Conservation (phyloP, 495 filamentous ascomycete species). For the Penicillium paradoxum region DNA sequence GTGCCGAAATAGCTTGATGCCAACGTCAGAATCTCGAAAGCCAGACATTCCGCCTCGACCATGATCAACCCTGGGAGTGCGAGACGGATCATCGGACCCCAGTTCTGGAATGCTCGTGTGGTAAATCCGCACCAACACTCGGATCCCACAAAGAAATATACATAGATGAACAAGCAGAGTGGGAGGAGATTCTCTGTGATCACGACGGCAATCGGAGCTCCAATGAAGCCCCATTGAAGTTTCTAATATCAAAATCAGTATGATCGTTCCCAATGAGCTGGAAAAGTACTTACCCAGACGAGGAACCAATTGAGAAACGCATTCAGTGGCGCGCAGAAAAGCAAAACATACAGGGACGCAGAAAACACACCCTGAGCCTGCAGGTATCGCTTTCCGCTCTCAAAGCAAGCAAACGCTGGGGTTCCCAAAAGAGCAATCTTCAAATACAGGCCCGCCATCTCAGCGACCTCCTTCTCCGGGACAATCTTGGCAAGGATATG, state of each 20-base stretch:
- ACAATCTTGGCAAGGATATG: slow-evolving; percentile 57
- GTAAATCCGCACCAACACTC: slow-evolving; percentile 83
- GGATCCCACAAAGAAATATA: slow-evolving; percentile 49
- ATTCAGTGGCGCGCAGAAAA: slow-evolving; percentile 68
- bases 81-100: slow-evolving; percentile 81
- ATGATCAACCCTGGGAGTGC: slow-evolving; percentile 83
- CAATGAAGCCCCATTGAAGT: slow-evolving; percentile 73
- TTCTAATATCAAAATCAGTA: slow-evolving; percentile 32
- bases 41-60: slow-evolving; percentile 87
- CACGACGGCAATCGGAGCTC: slow-evolving; percentile 78
- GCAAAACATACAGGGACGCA: slow-evolving; percentile 59
- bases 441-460: slow-evolving; percentile 62
- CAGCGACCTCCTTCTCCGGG: slow-evolving; percentile 58
- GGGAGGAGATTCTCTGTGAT: slow-evolving; percentile 82
- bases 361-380: slow-evolving; percentile 72
- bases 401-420: slow-evolving; percentile 67
- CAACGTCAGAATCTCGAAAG: slow-evolving; percentile 76
- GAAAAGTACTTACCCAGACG: slow-evolving; percentile 53
- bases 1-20: slow-evolving; percentile 66
- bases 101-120: slow-evolving; percentile 64
- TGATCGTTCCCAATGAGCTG: neutral
- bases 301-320: slow-evolving; percentile 71
- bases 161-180: slow-evolving; percentile 66
- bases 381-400: slow-evolving; percentile 66
- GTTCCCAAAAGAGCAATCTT: slow-evolving; percentile 61